Evolutionary conservation across 2,329 filamentous ascomycete species (phyloP), one percentile per base, ranked within the genome.

Genomic region (Hypoxylon rubiginosum): DNA sequence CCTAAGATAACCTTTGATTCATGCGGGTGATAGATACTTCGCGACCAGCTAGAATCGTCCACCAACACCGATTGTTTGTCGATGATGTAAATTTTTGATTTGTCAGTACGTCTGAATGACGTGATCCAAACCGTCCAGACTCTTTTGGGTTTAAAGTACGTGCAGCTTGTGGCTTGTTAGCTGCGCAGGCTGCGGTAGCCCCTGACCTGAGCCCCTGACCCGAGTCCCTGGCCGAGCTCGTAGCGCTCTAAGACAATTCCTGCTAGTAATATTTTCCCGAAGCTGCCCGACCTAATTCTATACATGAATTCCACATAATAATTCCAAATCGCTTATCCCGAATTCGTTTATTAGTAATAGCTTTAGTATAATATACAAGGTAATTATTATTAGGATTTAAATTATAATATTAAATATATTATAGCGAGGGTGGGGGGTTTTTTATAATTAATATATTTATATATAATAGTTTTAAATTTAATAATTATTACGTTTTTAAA

Each of bases 71-170:
- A 24, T 24, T 24, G 21, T 24, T 24, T 24, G 21, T 61, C 54
- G 53, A 69, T 64, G 54, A 69, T 69, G 64, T 64, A 64, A 69
- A 61, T 19, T 26, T 68, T 63, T 66, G 67, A 73, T 73, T 73
- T 73, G 70, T 73, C 70, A 72, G 68, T 65, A 36, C 19, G 28
- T 43, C 13, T 51, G 36, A 30, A 71, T 73, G 70, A 72, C 71
- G 70, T 69, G 68, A 70, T 68, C 34, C 26, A 39, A 39, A n/a
- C 32, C 43, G 21, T 34, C 21, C 15, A n/a, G 4, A 19, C 24
- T 4, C 30, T 30, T 54, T 24, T 11, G n/a, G n/a, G 19, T 19
- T 43, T 21, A 19, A 32, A 41, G 28, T 32, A 43, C 13, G 17
- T 49, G 21, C 30, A 51, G 30, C n/a, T 11, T 64, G 61, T 67